Conservation (phyloP, 2,329 filamentous ascomycete genomes). For the Ophiostoma novo-ulmi region DNA sequence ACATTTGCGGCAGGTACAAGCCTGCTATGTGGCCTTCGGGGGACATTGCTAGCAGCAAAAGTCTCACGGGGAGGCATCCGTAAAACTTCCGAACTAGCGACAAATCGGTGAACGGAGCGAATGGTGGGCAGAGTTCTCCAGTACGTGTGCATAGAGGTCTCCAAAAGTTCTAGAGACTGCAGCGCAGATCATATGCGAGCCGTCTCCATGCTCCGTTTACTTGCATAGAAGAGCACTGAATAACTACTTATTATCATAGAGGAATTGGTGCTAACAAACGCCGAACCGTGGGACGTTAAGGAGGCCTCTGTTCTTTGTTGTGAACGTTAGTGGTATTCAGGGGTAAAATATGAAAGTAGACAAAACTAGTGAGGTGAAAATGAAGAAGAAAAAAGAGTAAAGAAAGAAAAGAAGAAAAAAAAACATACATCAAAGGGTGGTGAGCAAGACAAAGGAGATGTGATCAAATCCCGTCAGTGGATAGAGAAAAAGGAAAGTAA, state of each 20-base stretch:
- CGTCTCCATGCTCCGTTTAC: not conserved
- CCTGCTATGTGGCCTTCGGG: not conserved
- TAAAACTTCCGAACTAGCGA: slow-evolving; percentile 8
- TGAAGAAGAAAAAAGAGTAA: not conserved
- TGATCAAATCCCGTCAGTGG: not conserved
- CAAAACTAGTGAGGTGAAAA: not conserved
- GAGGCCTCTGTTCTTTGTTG: slow-evolving; percentile 10
- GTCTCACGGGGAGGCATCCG: slow-evolving; percentile 8
- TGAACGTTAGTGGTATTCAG: not conserved
- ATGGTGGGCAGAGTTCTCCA: not conserved
- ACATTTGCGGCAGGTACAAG: slow-evolving; percentile 11
- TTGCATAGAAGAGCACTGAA: not conserved
- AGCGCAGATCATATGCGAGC: not conserved
- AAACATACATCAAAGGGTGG: not conserved
- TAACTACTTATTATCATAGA: not conserved
- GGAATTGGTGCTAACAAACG: not conserved
- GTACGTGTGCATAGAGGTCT: not conserved
- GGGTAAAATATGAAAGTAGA: not conserved
- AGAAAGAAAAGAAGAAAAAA: not conserved
- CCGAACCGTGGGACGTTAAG: slow-evolving; percentile 4
- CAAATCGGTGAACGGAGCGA: not conserved
- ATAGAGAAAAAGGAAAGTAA: not conserved
- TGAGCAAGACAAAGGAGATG: not conserved
- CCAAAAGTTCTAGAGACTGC: not conserved
- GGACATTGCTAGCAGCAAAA: not conserved